Base-by-base conservation (phyloP, 2,329 filamentous ascomycete species). In the Helotiales sp. region DNA sequence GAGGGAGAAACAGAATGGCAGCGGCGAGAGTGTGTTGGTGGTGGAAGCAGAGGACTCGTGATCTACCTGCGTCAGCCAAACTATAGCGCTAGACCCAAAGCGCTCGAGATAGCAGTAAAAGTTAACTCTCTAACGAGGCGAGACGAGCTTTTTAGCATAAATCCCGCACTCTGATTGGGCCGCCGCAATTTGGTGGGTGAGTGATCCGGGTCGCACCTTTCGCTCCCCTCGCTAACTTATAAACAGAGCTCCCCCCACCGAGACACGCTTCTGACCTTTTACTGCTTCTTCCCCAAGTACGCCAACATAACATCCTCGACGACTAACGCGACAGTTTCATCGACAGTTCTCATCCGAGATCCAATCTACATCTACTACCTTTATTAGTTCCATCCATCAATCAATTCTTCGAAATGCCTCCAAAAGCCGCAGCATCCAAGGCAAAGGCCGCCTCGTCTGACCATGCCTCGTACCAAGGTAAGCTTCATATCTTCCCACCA, bases 401-500 rank as follows among this genome's bases (percentile, higher is more conserved):
- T 52, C 46, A 58, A 53, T 51, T 56, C 47, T 44, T 69, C 70
- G 78, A 69, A 70, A 88, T 88, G 86, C 79, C 84, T 81, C 82
- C 85, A 68, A 88, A 88, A 80, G 86, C 86, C 76, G 67, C 80
- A 68, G 77, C 81, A 66, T 67, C 78, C 69, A 86, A 86, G 79
- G 84, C 85, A 78, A 76, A 79, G 64, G 74, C 77, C 66, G 73
- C 76, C 68, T 72, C 80, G 63, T 72, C 82, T 64, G 74, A 78
- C 63, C 85, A 88, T 77, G 80, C 81, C 67, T 83, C 60, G 68
- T 89, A 89, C 77, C 83, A 83, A 77, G 85, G 87, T 88, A 76
- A 72, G 81, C 58, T 77, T n/a, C 69, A 72, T 64, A 59, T 52
- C 59, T 57, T 66, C 73, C 69, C 58, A 73, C 71, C 61, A 72